Evolutionary conservation across 164 flowering plant species (phyloP).

Genomic region (Saururus chinensis): DNA sequence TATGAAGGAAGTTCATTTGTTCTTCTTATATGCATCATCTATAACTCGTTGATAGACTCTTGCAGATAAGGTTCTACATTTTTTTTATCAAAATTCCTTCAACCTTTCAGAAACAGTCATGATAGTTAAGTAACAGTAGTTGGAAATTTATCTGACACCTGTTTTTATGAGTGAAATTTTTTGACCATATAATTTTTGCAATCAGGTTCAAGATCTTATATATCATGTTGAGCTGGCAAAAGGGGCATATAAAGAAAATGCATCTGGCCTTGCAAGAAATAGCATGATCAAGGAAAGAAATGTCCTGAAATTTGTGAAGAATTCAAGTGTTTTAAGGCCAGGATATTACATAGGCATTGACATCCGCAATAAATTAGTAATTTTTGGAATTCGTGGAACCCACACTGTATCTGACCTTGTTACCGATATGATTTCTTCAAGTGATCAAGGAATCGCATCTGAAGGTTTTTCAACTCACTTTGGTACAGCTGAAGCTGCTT

Average conservation of each 20-base stretch:
- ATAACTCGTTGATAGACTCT: too few relatives aligned
- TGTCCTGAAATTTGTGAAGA: constrained; percentile 55
- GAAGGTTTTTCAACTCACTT: constrained; percentile 92
- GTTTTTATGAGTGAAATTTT: not conserved
- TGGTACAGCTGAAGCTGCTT: constrained; percentile 94
- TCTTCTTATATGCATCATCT: too few relatives aligned
- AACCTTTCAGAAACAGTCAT: not conserved
- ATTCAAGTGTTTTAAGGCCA: constrained; percentile 85
- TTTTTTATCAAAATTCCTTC: too few relatives aligned
- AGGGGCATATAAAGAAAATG: constrained; percentile 58
- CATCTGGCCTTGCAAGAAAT: constrained; percentile 48
- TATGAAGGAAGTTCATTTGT: too few relatives aligned
- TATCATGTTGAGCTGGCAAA: constrained; percentile 80
- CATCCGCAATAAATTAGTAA: constrained; percentile 53
- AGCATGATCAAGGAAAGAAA: constrained; percentile 83
- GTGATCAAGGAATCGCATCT: constrained; percentile 60
- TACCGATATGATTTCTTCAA: constrained; percentile 73
- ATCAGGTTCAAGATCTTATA: constrained; percentile 77
- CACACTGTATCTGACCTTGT: constrained; percentile 81
- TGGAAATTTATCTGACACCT: not conserved
- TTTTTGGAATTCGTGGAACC: constrained; percentile 92
- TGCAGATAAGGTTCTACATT: too few relatives aligned
- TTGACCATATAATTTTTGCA: constrained; percentile 6
- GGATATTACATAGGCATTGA: constrained; percentile 89
- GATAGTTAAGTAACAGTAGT: not conserved